A percentile compares a stretch with the other conserved stretches of the same genome.
These are phyloP conservation scores for Fusarium floridanum DNA, from an alignment of 2,329 filamentous ascomycete species.

Conservation along the genomic window DNA sequence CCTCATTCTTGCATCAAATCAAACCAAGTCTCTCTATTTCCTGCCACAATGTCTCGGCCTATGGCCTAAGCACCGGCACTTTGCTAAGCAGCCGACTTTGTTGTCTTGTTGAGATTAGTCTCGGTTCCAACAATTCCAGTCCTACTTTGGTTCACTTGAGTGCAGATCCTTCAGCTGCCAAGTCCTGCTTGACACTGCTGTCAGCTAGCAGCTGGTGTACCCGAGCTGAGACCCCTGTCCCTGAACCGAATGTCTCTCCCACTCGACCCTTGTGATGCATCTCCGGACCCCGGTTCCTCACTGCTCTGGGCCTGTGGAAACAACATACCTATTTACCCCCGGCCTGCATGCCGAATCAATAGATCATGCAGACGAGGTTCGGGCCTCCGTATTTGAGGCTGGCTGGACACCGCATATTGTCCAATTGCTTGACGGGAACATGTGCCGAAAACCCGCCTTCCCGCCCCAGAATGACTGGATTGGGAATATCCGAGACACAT, in stretches of 20 bases:
- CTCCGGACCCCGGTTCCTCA: background rate
- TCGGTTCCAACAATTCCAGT: background rate
- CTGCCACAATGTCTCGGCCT: background rate
- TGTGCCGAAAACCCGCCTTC: background rate
- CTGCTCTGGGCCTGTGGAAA: background rate
- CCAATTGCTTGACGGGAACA: background rate
- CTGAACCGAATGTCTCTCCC: background rate
- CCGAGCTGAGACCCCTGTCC: background rate
- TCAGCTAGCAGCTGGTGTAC: background rate
- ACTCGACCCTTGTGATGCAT: background rate
- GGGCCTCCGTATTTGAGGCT: background rate
- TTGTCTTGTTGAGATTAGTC: background rate
- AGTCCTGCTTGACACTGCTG: background rate
- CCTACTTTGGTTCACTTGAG: background rate
- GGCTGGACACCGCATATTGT: background rate
- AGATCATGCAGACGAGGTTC: background rate
- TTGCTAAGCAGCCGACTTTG: background rate
- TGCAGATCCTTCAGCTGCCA: slow-evolving; percentile 5
- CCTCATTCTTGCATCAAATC: background rate
- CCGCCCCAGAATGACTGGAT: background rate
- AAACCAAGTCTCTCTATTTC: background rate
- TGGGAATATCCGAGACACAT: background rate
- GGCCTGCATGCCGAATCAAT: background rate
- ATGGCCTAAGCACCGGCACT: background rate
- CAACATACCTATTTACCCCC: background rate